Evolutionary conservation across 495 filamentous ascomycete species (phyloP), one percentile per base, ranked within the genome.

Genomic region (Lepidopterella palustris): DNA sequence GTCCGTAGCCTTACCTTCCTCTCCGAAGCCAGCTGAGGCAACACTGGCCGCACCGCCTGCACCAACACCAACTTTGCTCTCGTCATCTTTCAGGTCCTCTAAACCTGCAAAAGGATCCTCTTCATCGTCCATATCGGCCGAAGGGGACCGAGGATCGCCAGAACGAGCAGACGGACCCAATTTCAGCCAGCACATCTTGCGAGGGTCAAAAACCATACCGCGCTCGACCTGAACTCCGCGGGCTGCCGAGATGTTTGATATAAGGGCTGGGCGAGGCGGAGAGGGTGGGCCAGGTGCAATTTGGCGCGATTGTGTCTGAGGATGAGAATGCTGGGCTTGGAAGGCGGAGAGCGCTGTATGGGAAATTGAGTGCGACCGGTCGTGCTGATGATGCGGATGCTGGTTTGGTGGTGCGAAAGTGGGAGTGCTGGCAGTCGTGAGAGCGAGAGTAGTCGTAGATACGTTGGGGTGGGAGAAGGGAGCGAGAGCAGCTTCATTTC

Each of bases 181-280:
- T 69, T 91, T 93, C 28, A 96, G 79, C 92, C 92, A 97, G 71
- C 88, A 89, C 92, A 97, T 98, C 54, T 87, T 88, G 54, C 86
- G 84, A 5, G 95, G 95, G 73, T 98, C 93, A 71, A 97, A 98
- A 24, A 98, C 85, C 93, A 98, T 98, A 63, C 87, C 89, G 23
- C 90, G 87, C 58, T 95, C 89, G 26, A 95, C 86, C 74, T 96
- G 92, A 11, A 96, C 87, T 59, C 88, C 90, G 63, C 83, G 81
- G 42, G 84, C 78, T 6, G 69, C 65, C 52, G 86, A 84, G 61
- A 93, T 85, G 67, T 96, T 93, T 55, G 89, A 88, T 68, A 98
- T 98, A 11, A 98, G 81, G n/a, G 91, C 91, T 0, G 92, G 93
- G 20, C 90, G 86, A 9, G 89, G 72, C 18, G 72, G 72, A 9